A percentile compares a stretch with the other conserved stretches of the same genome.
phyloP scores from a whole-genome alignment of 768 basidiomycete genomes.

The Chalciporus piperatus region DNA sequence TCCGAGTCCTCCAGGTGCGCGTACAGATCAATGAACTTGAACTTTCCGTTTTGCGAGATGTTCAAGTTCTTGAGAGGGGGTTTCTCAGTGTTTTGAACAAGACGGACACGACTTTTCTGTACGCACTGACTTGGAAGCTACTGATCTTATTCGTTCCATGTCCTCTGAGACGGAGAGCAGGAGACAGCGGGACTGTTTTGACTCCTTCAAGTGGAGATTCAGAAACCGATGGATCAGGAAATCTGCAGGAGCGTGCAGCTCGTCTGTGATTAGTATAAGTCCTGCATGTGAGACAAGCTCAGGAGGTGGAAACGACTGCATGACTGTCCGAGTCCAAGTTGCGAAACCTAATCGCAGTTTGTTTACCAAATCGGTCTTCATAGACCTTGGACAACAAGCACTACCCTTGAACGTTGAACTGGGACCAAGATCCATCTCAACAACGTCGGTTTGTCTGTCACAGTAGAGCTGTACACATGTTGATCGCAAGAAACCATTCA shows the following conservation, averaged over 20 bases:
- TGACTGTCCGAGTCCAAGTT: background rate
- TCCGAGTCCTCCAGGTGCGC: slow-evolving; percentile 31
- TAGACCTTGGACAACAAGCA: slow-evolving; percentile 19
- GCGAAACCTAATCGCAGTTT: slow-evolving; percentile 8
- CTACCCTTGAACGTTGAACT: too few species aligned
- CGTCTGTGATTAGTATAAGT: slow-evolving; percentile 64
- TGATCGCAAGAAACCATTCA: background rate
- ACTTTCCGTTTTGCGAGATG: slow-evolving; percentile 34
- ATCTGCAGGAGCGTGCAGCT: slow-evolving; percentile 67
- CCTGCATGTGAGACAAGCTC: slow-evolving; percentile 49
- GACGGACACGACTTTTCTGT: background rate
- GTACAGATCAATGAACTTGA: slow-evolving; percentile 56
- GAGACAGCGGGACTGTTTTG: slow-evolving; percentile 37
- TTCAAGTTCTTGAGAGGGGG: slow-evolving; percentile 30
- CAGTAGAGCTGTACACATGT: background rate
- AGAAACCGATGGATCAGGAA: slow-evolving; percentile 64
- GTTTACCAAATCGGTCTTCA: slow-evolving; percentile 16
- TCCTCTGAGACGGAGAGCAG: slow-evolving; percentile 60
- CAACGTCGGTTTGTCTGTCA: background rate
- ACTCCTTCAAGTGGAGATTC: slow-evolving; percentile 48
- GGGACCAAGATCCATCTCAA: background rate
- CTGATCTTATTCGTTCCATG: slow-evolving; percentile 57
- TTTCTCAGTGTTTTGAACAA: slow-evolving; percentile 4
- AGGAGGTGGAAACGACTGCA: slow-evolving; percentile 51
- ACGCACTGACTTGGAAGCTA: slow-evolving; percentile 63